phyloP scores from a whole-genome alignment of 768 basidiomycete genomes.

The Strobilomyces echinocephalus region DNA sequence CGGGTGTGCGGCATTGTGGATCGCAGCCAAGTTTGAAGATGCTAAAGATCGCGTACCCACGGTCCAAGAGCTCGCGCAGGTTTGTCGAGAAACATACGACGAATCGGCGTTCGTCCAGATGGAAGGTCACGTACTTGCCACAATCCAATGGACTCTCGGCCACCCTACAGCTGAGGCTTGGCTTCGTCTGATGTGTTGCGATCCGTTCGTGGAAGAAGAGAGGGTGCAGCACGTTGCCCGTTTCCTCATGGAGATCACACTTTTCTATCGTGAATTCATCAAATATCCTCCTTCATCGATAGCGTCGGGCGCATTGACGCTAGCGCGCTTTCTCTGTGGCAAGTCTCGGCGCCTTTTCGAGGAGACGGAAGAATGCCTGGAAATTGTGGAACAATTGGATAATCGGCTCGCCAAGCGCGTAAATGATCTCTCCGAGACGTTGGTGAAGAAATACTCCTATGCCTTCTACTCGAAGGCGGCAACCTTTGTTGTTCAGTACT shows the following conservation, averaged over 20 bases:
- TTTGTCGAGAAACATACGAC: constrained; percentile 96
- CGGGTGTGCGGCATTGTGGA: constrained; percentile 97
- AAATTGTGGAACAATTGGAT: constrained; percentile 85
- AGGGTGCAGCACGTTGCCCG: constrained; percentile 94
- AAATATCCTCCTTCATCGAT: constrained; percentile 80
- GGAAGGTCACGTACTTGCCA: constrained; percentile 95
- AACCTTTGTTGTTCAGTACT: constrained; percentile 88
- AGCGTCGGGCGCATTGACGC: constrained; percentile 82
- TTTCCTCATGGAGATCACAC: constrained; percentile 98
- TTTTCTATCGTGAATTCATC: constrained; percentile 96
- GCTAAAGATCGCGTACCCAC: constrained; percentile 97
- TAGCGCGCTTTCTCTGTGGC: constrained; percentile 84
- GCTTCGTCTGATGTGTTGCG: constrained; percentile 81
- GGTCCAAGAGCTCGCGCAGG: constrained; percentile 88
- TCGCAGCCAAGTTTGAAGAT: constrained; percentile 98
- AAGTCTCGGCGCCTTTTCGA: constrained; percentile 75
- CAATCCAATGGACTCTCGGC: constrained; percentile 94
- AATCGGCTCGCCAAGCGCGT: constrained; percentile 80
- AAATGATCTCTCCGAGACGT: constrained; percentile 90
- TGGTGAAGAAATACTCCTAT: constrained; percentile 97
- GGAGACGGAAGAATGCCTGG: constrained; percentile 77
- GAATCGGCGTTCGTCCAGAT: constrained; percentile 98
- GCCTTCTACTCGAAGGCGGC: constrained; percentile 96
- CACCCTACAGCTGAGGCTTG: constrained; percentile 98
- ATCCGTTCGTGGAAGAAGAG: constrained; percentile 71